Base-by-base conservation (phyloP, 306 rosid genomes). In the Sindora glabra region DNA sequence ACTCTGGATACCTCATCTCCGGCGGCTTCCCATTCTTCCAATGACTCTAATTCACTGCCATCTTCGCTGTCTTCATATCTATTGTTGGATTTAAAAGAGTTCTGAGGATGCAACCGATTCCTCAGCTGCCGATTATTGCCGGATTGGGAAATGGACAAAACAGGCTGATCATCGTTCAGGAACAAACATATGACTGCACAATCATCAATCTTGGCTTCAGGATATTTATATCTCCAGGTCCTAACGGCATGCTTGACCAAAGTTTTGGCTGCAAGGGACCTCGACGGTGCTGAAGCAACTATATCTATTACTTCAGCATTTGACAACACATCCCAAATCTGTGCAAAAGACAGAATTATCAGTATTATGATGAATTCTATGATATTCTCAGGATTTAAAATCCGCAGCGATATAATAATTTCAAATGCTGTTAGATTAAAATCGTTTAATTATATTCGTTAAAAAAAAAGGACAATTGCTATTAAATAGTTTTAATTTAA, bases 251-350 rank as follows among this genome's bases (percentile, higher is more conserved):
- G 71, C 29, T 74, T 77, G 4, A 86, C 89, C 21, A 94, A 27
- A 71, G 76, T 41, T 44, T 74, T 84, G 1, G 99, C 94, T 13
- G 95, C 97, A 3, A n/a, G 25, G 13, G 84, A 78, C 65, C 79
- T 74, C 56, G 45, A 82, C 75, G 65, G 81, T 46, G 87, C 81
- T 11, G 95, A 80, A 46, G 87, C 86, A 39, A 94, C 94, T 68
- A 86, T 84, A 63, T 64, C 72, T 56, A 94, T 56, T 11, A 82
- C 99, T 68, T 89, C 94, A 9, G n/a, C 36, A 74, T 94, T 94
- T 13, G 86, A 70, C 2, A 94, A 61, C 29, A 78, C 99, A 77
- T 94, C 99, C 99, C 99, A 94, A 22, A 94, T 24, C 99, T 92
- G 82, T 48, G 17, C 6, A 48, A 45, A 11, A 4, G 32, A n/a